Percentiles rank a stretch among this genome's conserved stretches.
phyloP scores from a whole-genome alignment of 352 stramenopile species.

The Phytophthora sp. region DNA sequence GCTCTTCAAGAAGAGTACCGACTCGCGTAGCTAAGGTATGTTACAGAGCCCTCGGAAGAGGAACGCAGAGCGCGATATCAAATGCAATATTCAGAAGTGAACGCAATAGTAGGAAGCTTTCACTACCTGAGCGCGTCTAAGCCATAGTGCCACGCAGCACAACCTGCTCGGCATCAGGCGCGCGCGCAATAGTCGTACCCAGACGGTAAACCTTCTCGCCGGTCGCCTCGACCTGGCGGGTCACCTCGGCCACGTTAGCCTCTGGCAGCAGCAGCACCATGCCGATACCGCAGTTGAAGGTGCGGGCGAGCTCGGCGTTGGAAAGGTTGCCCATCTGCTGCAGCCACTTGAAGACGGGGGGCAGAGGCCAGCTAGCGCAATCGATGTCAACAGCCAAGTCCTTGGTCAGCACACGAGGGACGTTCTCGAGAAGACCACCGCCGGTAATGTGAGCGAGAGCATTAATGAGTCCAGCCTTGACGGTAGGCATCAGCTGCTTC shows the following conservation, averaged over 20 bases:
- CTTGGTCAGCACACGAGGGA: conserved; percentile 95
- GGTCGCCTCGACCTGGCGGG: conserved; percentile 76
- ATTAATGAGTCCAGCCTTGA: conserved; percentile 86
- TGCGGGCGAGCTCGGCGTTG: conserved; percentile 96
- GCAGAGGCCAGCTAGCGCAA: conserved; percentile 89
- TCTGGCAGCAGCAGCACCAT: conserved; percentile 97
- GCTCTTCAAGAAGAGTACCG: conserved; percentile 19
- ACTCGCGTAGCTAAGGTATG: not conserved
- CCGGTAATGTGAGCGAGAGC: conserved; percentile 99
- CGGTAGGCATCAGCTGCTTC: conserved; percentile 83
- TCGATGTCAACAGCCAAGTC: conserved; percentile 94
- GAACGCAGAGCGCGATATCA: conserved; percentile 13
- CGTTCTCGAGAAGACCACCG: conserved; percentile 98
- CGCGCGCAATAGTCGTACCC: conserved; percentile 74
- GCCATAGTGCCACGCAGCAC: conserved; percentile 77
- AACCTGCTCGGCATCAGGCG: conserved; percentile 80
- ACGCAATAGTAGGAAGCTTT: conserved; percentile 21
- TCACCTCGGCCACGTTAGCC: conserved; percentile 90
- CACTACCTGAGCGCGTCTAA: conserved; percentile 39
- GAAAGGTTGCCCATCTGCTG: conserved; percentile 92
- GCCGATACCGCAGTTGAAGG: conserved; percentile 99
- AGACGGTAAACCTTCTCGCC: conserved; percentile 93
- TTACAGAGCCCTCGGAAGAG: not conserved
- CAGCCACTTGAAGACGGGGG: conserved; percentile 98
- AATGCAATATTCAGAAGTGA: conserved; percentile 36